Evolutionary conservation across 2,329 filamentous ascomycete genomes (phyloP), one percentile per base, ranked within the genome.

Genomic region (Aureobasidium sp.): DNA sequence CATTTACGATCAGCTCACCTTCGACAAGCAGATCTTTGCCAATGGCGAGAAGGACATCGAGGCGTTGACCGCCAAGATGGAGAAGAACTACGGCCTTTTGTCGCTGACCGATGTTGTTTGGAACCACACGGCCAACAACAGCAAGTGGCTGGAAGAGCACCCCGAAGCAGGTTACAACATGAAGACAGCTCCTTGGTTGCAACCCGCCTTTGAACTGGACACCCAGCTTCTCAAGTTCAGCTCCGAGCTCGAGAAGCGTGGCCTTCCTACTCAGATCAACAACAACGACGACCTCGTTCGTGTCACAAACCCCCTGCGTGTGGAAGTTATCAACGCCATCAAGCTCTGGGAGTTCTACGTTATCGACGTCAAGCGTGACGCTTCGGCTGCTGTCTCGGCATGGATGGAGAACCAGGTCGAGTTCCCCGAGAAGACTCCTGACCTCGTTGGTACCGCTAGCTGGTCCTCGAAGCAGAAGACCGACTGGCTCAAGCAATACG

Each of bases 101-200:
- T 91, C 90, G 65, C 77, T 99, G 77, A 97, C 93, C 0, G 94
- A 99, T 73, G 93, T 99, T 65, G 95, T 99, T 48, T 91, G 94
- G 80, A 99, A 99, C 71, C 94, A 99, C 77, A 99, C 94, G 4
- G 93, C 94, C 7, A 85, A 97, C 78, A 97, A 97, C 76, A 95
- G 89, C 75, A 84, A 88, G 69, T 99, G 94, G 94, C 82, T 99
- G 12, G 82, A 95, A 71, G 88, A 95, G 64, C 93, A 99, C 71
- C 94, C 95, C 0, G 94, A 99, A 69, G 89, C 91, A 48, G 94
- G 94, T 17, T 99, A 99, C 81, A 99, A 95, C 73, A 80, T 96
- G 66, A 86, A 87, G 44, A 97, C 93, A 0, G 92, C 94, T 0
- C 94, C 94, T 11, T 85, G 84, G 80, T 73, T 87, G 42, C 78